Percentiles rank a stretch among this genome's conserved stretches.
Conservation (phyloP, 1,284 basidiomycete genomes). For the Cryptococcus amylolentus region DNA sequence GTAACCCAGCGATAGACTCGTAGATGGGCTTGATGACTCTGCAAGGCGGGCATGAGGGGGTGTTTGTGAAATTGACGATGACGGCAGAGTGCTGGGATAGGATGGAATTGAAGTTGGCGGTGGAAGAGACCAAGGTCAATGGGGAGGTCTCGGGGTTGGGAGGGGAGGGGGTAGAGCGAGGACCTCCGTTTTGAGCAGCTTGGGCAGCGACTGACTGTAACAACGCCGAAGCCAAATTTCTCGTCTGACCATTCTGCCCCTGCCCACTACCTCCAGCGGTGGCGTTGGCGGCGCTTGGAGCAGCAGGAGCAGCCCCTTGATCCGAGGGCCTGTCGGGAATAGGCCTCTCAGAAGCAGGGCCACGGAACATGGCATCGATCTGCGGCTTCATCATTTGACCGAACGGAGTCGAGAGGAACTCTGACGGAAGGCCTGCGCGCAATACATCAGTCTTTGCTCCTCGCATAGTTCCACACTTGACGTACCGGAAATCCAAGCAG, state of each 20-base stretch:
- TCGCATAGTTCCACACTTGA: background rate
- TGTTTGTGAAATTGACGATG: conserved; percentile 64
- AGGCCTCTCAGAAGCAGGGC: conserved; percentile 49
- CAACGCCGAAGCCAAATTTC: conserved; percentile 56
- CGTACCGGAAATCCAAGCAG: conserved; percentile 63
- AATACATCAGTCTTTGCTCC: background rate
- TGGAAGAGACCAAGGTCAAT: conserved; percentile 60
- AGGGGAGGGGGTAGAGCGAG: conserved; percentile 26
- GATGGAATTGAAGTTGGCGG: conserved; percentile 56
- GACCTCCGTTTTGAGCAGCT: conserved; percentile 48
- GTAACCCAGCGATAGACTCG: conserved; percentile 45
- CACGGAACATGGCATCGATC: conserved; percentile 79
- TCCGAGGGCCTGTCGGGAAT: conserved; percentile 11
- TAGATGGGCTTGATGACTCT: conserved; percentile 63
- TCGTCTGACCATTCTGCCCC: too few relatives aligned
- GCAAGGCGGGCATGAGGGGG: conserved; percentile 62
- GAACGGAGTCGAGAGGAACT: conserved; percentile 86
- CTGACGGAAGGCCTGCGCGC: conserved; percentile 68
- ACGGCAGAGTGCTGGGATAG: conserved; percentile 56
- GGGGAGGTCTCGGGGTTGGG: conserved; percentile 58
- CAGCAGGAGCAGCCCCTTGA: conserved; percentile 9
- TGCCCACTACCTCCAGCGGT: conserved; percentile 22
- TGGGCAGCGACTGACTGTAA: conserved; percentile 63
- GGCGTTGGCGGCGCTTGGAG: conserved; percentile 47
- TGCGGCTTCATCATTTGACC: conserved; percentile 79